phyloP scores from a whole-genome alignment of 192 early-diverging fungal genomes.

The Phycomyces blakesleeanus region DNA sequence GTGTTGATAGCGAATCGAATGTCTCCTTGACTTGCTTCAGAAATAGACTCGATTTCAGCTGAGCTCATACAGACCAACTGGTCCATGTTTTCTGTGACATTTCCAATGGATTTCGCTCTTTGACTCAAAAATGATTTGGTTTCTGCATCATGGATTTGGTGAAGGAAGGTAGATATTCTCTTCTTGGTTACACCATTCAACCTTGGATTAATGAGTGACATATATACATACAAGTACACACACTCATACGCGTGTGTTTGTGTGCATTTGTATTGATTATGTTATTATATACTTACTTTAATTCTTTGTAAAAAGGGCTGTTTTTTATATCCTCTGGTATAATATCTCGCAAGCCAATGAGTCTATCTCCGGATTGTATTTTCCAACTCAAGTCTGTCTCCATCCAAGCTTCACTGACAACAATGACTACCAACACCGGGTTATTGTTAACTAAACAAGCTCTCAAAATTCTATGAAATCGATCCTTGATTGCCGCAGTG shows the following conservation, averaged over 20 bases:
- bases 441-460: neutral
- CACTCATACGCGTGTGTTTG: no score
- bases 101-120: neutral
- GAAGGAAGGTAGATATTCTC: neutral
- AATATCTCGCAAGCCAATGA: neutral
- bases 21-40: conserved; percentile 3
- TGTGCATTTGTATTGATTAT: neutral
- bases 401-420: neutral
- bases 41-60: neutral
- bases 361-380: neutral
- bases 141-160: neutral
- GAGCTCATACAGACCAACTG: neutral
- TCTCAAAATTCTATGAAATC: neutral
- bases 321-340: neutral
- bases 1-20: conserved; percentile 10
- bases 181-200: neutral
- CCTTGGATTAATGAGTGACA: neutral
- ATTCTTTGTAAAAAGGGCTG: neutral
- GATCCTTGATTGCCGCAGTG: neutral
- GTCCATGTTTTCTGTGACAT: neutral
- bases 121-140: neutral
- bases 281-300: neutral
- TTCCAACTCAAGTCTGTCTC: neutral
- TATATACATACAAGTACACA: no score
- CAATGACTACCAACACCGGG: neutral